Evolutionary conservation across 768 basidiomycete genomes (phyloP).

Genomic region (Serendipita vermifera): DNA sequence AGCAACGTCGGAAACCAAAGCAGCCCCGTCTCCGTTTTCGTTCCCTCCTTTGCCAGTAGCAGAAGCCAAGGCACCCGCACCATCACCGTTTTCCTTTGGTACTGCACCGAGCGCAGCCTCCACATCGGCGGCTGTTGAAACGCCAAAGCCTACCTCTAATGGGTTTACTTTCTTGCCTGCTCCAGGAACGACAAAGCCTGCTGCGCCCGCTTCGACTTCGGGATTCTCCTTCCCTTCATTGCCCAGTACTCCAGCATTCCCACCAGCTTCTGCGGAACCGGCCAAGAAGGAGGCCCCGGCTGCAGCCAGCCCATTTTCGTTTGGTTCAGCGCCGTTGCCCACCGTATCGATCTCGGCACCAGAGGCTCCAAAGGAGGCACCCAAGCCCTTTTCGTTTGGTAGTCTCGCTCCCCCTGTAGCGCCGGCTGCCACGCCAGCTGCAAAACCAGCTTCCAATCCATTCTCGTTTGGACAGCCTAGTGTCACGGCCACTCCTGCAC

Average conservation of each 20-base stretch:
- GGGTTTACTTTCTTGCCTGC: too few species aligned
- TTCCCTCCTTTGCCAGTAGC: background rate
- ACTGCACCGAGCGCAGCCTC: too few species aligned
- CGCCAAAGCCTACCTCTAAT: too few species aligned
- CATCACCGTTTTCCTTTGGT: conserved; percentile 3
- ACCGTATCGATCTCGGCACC: background rate
- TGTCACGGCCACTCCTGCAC: background rate
- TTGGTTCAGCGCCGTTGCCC: background rate
- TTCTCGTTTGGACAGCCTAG: too few species aligned
- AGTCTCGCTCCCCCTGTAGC: background rate
- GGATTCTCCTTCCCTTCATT: too few species aligned
- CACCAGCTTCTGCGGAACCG: background rate
- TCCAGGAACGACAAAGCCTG: background rate
- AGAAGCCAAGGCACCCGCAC: background rate
- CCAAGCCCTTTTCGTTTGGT: background rate
- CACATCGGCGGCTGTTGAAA: too few species aligned
- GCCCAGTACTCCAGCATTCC: background rate
- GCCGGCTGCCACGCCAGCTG: background rate
- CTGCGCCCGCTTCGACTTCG: background rate
- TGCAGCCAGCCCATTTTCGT: background rate
- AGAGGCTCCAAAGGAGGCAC: background rate
- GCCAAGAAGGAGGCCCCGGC: background rate
- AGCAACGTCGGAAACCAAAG: background rate
- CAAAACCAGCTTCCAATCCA: background rate
- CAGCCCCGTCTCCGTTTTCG: background rate